Evolutionary conservation across 1,139 yeast species (phyloP).

Genomic region (Kodamaea sp.): DNA sequence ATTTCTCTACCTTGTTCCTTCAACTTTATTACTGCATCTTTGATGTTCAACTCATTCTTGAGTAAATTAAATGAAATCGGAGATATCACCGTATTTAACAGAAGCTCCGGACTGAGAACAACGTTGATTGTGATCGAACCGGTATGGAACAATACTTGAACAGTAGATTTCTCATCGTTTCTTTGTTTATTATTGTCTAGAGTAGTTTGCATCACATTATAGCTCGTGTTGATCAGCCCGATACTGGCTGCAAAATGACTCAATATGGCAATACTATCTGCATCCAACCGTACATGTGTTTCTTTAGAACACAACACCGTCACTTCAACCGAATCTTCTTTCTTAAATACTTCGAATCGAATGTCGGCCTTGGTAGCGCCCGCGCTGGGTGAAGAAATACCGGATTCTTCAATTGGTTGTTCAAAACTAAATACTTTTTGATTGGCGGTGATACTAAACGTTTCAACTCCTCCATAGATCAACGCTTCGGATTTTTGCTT

Average conservation of each 20-base stretch:
- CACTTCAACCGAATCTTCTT: constrained; percentile 29
- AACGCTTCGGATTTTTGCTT: constrained; percentile 41
- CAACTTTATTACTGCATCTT: constrained; percentile 23
- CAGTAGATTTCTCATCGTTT: constrained; percentile 1
- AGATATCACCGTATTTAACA: constrained; percentile 22
- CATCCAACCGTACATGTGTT: constrained; percentile 32
- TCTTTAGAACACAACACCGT: constrained; percentile 47
- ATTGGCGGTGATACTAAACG: constrained; percentile 18
- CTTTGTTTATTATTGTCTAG: constrained; percentile 1
- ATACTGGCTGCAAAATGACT: constrained; percentile 13
- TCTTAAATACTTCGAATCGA: constrained; percentile 47
- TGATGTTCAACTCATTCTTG: constrained; percentile 28
- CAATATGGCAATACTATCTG: constrained; percentile 16
- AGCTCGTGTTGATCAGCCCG: constrained; percentile 7
- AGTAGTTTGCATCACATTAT: constrained; percentile 7
- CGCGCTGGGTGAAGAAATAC: no score
- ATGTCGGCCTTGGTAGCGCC: constrained; percentile 40
- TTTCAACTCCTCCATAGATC: constrained; percentile 47
- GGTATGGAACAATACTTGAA: constrained; percentile 31
- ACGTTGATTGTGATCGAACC: constrained; percentile 22
- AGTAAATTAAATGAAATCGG: constrained; percentile 39
- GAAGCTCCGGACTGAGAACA: background rate
- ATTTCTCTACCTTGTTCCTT: constrained; percentile 8
- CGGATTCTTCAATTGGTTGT: background rate
- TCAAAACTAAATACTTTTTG: constrained; percentile 3